phyloP scores from a whole-genome alignment of 495 filamentous ascomycete genomes.

The Aspergillus asperescens region DNA sequence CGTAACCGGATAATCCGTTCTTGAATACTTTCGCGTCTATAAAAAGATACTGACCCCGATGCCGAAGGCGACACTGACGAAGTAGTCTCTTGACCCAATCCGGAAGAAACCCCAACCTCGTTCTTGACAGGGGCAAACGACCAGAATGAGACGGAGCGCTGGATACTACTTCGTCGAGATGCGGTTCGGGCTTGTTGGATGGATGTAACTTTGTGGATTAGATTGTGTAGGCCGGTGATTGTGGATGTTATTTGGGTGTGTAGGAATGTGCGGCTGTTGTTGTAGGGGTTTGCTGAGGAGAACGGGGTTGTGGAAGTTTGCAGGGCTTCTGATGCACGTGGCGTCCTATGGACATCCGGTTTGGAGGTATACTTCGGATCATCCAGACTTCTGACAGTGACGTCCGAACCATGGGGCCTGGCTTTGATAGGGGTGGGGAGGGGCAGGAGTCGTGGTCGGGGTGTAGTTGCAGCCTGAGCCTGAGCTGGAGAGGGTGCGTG shows the following conservation, averaged over 20 bases:
- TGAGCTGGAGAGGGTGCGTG: background rate
- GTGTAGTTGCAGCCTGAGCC: too few relatives aligned
- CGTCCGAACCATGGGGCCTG: too few relatives aligned
- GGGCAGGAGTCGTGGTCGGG: background rate
- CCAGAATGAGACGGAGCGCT: slow-evolving; percentile 37
- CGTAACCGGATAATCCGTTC: slow-evolving; percentile 34
- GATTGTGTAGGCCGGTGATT: slow-evolving; percentile 18
- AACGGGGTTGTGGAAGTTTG: background rate
- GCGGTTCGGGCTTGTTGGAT: slow-evolving; percentile 26
- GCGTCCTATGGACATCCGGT: background rate
- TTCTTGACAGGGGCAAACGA: slow-evolving; percentile 30
- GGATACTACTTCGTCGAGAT: slow-evolving; percentile 14
- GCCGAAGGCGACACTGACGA: background rate
- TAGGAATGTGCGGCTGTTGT: slow-evolving; percentile 23
- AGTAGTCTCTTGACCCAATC: background rate
- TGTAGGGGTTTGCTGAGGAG: slow-evolving; percentile 23
- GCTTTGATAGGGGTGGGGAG: background rate
- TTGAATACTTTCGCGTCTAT: slow-evolving; percentile 27
- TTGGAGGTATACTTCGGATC: too few relatives aligned
- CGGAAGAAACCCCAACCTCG: background rate
- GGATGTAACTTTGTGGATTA: slow-evolving; percentile 23
- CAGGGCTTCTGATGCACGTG: background rate
- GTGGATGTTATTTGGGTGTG: slow-evolving; percentile 23
- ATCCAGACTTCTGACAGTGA: too few relatives aligned
- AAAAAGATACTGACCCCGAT: background rate